These are phyloP conservation scores for Pelargonium nanum DNA, from an alignment of 345 rosid genomes.

Conservation along the genomic window DNA sequence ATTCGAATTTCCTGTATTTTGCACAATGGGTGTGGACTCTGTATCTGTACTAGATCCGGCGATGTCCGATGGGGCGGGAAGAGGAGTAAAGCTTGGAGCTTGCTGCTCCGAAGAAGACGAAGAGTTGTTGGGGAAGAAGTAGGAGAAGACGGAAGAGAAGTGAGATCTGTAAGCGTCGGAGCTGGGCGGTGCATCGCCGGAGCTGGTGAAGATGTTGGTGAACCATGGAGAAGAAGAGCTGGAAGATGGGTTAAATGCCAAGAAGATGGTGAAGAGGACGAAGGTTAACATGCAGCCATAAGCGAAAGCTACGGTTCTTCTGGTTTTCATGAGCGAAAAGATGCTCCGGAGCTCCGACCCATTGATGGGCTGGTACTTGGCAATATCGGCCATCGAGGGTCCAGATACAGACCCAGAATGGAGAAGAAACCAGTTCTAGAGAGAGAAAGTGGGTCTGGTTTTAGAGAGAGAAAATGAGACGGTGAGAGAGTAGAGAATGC, in stretches of 20 bases:
- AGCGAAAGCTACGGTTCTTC: constrained; percentile 42
- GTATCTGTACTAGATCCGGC: constrained; percentile 12
- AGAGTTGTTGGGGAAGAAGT: constrained; percentile 30
- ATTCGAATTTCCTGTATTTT: constrained; percentile 5
- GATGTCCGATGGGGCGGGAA: constrained; percentile 8
- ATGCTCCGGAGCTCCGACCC: constrained; percentile 43
- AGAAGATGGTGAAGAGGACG: constrained; percentile 51
- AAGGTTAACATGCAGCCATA: constrained; percentile 59
- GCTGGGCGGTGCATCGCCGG: constrained; percentile 11
- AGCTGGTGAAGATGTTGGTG: constrained; percentile 28
- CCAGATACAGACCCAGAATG: background rate
- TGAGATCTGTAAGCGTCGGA: constrained; percentile 44
- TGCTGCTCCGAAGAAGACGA: constrained; percentile 2
- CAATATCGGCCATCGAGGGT: constrained; percentile 43
- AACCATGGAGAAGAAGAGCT: constrained; percentile 46
- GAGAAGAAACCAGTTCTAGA: background rate
- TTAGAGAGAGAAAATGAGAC: background rate
- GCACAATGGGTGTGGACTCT: constrained; percentile 1
- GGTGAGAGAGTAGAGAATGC: background rate
- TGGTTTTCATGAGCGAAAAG: constrained; percentile 33
- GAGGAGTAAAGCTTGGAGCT: constrained; percentile 13
- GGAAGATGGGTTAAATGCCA: constrained; percentile 58
- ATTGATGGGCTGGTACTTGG: constrained; percentile 33
- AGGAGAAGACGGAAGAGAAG: constrained; percentile 38
- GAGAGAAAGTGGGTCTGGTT: background rate